A percentile compares a stretch with the other conserved stretches of the same genome.
Conservation (phyloP, 2,329 filamentous ascomycete species). For the Diaporthe longicolla region DNA sequence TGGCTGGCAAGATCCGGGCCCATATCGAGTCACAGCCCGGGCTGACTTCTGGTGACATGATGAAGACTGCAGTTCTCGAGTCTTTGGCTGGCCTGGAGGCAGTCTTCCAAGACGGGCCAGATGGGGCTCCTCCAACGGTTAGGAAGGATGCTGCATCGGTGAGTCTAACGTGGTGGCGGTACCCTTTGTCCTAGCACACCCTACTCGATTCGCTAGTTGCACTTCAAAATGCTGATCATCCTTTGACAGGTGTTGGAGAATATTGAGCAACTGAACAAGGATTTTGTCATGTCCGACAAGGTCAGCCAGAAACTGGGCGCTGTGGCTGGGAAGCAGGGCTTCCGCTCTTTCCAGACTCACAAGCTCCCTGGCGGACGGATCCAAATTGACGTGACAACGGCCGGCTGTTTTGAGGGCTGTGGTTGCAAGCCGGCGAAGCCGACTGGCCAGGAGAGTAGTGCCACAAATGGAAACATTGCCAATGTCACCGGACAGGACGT, state of each 20-base stretch:
- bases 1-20: background rate
- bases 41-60: background rate
- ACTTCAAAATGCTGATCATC: background rate
- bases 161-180: background rate
- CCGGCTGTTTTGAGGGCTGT: background rate
- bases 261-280: background rate
- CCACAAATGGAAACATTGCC: too few relatives aligned
- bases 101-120: background rate
- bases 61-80: constrained; percentile 5
- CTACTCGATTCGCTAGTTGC: too few relatives aligned
- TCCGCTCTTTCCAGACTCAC: background rate
- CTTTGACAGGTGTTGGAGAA: background rate
- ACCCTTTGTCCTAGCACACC: background rate
- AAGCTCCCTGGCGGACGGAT: background rate
- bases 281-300: background rate
- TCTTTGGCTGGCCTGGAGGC: constrained; percentile 15
- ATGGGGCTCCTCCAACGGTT: background rate
- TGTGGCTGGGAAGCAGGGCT: background rate
- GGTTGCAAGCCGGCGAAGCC: background rate
- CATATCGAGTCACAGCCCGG: background rate
- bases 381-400: background rate
- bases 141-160: background rate
- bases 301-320: background rate
- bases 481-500: background rate
- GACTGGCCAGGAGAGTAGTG: background rate